Evolutionary conservation across 169 alveolate species (phyloP), one percentile per base, ranked within the genome.

Genomic region (Cryptosporidium tyzzeri): DNA sequence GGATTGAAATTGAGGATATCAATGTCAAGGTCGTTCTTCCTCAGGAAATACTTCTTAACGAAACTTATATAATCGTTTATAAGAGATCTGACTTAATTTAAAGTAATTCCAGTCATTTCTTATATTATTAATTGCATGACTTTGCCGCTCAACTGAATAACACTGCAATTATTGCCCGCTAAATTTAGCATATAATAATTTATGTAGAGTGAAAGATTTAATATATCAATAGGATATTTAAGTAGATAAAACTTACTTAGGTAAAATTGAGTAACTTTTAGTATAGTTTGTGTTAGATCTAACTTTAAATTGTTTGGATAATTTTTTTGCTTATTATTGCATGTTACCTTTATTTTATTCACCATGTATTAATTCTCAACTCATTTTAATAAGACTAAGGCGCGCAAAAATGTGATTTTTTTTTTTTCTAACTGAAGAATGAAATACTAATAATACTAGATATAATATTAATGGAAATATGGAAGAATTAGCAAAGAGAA

Each of bases 1-100:
- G 99, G 99, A 96, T 93, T 91, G 99, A 98, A 92, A 96, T 97
- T 75, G 98, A 97, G 85, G 99, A 98, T 84, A 91, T 97, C 86
- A 97, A 96, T 70, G 99, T 98, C 3, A 95, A 97, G 58, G 95
- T 96, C n/a, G 96, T 97, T 14, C 96, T 97, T 73, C 99, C 99
- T 10, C 98, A 97, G 91, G 95, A 96, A 61, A 98, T 98, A 5
- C 97, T 98, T 6, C 96, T 97, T n/a, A 92, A 97, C 67, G 98
- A 97, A 84, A 84, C 96, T 45, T 96, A 96, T 74, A 92, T 96
- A 53, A 96, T 93, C 67, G 61, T 94, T 33, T 96, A 94, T 91
- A 96, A 96, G 91, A 92, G 95, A 53, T 92, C 93, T 80, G 93
- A 94, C 80, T 84, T 93, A n/a, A 23, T 55, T 4, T 55, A 26